Evolutionary conservation across 345 rosid genomes (phyloP).

Genomic region (Murraya koenigii): DNA sequence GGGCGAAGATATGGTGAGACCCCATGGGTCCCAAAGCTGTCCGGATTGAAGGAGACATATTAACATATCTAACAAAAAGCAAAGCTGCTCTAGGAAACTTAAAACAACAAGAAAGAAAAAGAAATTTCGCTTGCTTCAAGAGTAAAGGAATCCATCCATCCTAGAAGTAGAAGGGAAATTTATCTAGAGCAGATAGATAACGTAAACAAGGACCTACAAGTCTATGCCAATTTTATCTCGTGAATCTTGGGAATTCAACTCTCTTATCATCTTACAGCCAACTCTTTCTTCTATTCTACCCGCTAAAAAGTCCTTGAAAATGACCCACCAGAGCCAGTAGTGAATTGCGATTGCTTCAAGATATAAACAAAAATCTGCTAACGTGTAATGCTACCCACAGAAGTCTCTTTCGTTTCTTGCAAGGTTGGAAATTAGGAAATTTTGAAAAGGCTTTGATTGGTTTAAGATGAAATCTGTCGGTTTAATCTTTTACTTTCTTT

Average conservation of each 20-base stretch:
- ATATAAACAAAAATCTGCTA: conserved; percentile 10
- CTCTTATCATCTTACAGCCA: conserved; percentile 1
- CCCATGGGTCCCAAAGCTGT: conserved; percentile 31
- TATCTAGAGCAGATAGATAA: no score
- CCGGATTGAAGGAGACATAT: conserved; percentile 41
- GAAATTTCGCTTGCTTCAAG: no score
- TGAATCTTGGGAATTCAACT: conserved; percentile 2
- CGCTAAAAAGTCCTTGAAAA: conserved; percentile 39
- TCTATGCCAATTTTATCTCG: not conserved
- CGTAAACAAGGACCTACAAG: not conserved
- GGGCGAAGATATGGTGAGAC: conserved; percentile 11
- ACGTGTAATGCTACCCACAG: conserved; percentile 32
- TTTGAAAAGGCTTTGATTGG: conserved; percentile 11
- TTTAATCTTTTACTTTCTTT: not conserved
- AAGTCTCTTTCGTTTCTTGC: conserved; percentile 48
- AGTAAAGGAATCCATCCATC: no score
- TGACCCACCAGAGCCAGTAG: conserved; percentile 21
- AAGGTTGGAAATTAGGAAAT: conserved; percentile 27
- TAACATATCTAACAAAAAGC: conserved; percentile 10
- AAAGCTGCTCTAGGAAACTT: conserved; percentile 8
- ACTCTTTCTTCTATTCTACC: conserved; percentile 16
- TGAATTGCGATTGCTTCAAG: conserved; percentile 21
- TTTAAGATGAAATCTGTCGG: conserved; percentile 7
- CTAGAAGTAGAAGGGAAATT: no score
- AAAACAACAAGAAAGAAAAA: not conserved